Base-by-base conservation (phyloP, 129 eudicot species). In the Apium graveolens region DNA sequence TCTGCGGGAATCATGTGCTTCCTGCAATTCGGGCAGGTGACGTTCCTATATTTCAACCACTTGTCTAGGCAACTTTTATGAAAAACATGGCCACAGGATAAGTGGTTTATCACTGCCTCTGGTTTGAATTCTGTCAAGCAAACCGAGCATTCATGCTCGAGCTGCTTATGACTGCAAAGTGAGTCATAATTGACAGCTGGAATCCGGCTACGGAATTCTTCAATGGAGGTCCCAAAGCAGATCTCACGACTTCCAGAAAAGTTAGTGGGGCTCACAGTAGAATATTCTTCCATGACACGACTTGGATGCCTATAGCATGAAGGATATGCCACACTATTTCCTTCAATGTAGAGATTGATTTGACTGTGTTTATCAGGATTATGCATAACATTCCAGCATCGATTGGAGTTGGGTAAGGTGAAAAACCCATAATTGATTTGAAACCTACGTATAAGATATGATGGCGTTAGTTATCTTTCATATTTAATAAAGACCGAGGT, bases 1-100 rank as follows among this genome's bases (percentile, higher is more conserved):
- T 89, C 98, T 76, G 76, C 85, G 6, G 89, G 86, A 86, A 93
- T 78, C 91, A 93, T 79, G 77, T 78, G 46, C 46, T 85, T 91
- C 75, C 98, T 74, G 78, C 98, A 93, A 78, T 87, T 90, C 16
- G 98, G 98, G 85, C 98, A 93, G 26, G 97, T 93, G 42, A 85
- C 78, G 65, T 91, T 86, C 92, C 97, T 86, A 48, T 79, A 81
- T 49, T 91, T 89, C 44, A 93, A 70, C 97, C 98, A 93, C 81
- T 89, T 90, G 83, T 93, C 95, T 11, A 93, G 60, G 74, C 98
- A 93, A 48, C 45, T 11, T 66, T 81, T 87, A 69, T 93, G 97
- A 80, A 93, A 93, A 74, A 89, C 91, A 70, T 93, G 98, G 68
- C 97, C 92, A 70, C 98, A 93, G 8, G 92, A 76, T 5, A 93